A percentile compares a stretch with the other conserved stretches of the same genome.
Conservation (phyloP, 169 alveolate species). For the Theileria orientalis region DNA sequence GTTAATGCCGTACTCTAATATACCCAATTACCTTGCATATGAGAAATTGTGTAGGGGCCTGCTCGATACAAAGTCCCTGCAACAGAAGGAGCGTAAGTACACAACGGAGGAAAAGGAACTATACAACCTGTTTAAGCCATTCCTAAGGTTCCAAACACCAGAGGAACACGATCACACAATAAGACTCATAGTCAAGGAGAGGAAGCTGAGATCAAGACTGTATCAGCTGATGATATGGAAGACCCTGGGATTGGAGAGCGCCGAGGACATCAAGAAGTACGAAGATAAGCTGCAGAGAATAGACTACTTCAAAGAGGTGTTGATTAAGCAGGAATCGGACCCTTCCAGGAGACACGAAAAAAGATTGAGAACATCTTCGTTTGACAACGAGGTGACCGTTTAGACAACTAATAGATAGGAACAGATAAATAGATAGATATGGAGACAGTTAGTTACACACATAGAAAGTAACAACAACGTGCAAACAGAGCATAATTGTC, state of each 20-base stretch:
- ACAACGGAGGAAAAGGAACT: conserved; percentile 89
- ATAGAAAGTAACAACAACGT: conserved; percentile 5
- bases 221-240: conserved; percentile 86
- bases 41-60: conserved; percentile 69
- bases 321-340: conserved; percentile 51
- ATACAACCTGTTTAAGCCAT: conserved; percentile 83
- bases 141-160: conserved; percentile 84
- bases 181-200: conserved; percentile 82
- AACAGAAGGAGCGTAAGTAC: conserved; percentile 85
- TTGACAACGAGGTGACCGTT: neutral
- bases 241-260: conserved; percentile 83
- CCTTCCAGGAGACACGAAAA: conserved; percentile 51
- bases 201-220: conserved; percentile 81
- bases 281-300: conserved; percentile 46
- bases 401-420: neutral
- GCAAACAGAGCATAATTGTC: neutral
- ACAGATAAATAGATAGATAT: conserved; percentile 17
- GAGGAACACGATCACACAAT: conserved; percentile 87
- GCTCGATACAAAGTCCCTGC: conserved; percentile 83
- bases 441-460: no score
- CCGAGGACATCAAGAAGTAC: conserved; percentile 80
- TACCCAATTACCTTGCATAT: neutral
- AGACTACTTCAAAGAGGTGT: conserved; percentile 35
- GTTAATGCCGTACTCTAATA: neutral
- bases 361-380: conserved; percentile 19